Conservation (phyloP, 768 basidiomycete species). For the Suillus lakei region DNA sequence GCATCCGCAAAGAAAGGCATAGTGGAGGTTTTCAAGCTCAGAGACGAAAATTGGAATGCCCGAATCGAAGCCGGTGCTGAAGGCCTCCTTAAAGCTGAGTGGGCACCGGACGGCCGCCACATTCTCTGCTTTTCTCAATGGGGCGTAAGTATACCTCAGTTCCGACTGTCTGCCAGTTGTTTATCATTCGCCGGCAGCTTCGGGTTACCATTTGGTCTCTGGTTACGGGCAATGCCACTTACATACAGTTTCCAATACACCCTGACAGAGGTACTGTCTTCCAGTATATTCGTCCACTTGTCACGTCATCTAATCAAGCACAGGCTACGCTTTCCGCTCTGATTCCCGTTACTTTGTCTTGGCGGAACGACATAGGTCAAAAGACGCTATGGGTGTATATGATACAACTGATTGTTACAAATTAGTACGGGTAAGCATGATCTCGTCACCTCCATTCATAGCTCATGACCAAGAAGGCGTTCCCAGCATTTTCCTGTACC, state of each 20-base stretch:
- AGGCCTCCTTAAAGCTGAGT: constrained; percentile 85
- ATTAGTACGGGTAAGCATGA: constrained; percentile 61
- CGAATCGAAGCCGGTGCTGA: constrained; percentile 83
- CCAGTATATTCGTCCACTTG: neutral
- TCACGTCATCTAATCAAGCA: constrained; percentile 5
- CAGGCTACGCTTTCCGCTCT: constrained; percentile 78
- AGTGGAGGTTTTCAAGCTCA: constrained; percentile 79
- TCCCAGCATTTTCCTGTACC: constrained; percentile 82
- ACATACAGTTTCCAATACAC: constrained; percentile 86
- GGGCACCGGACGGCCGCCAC: constrained; percentile 85
- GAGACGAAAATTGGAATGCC: constrained; percentile 79
- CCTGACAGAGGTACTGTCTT: constrained; percentile 67
- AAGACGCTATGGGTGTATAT: constrained; percentile 86
- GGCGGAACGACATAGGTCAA: constrained; percentile 89
- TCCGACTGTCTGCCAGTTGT: constrained; percentile 6
- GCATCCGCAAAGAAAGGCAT: constrained; percentile 73
- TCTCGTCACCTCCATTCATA: constrained; percentile 12
- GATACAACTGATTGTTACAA: constrained; percentile 73
- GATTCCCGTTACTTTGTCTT: constrained; percentile 86
- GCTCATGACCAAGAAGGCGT: constrained; percentile 23
- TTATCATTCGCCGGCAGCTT: constrained; percentile 52
- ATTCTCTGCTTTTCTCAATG: constrained; percentile 92
- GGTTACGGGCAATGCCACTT: constrained; percentile 70
- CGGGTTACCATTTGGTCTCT: constrained; percentile 89
- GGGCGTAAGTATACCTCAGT: constrained; percentile 66